Percentiles rank a stretch among this genome's conserved stretches.
These are phyloP conservation scores for Fusarium graminum DNA, from an alignment of 2,329 filamentous ascomycete genomes.

Conservation along the genomic window DNA sequence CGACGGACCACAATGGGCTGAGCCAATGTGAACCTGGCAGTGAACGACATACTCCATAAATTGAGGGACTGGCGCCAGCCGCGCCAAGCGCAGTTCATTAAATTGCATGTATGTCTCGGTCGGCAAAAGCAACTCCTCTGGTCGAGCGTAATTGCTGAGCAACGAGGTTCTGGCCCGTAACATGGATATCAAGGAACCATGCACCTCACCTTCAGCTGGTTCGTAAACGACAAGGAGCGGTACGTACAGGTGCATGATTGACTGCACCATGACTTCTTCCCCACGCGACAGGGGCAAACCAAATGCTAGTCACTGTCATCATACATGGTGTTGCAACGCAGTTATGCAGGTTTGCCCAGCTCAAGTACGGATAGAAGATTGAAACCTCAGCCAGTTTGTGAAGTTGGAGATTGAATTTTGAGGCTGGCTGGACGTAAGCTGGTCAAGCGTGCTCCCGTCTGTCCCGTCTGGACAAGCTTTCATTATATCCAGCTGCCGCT, in stretches of 20 bases:
- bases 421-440: neutral
- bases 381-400: neutral
- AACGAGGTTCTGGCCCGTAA: slow-evolving; percentile 4
- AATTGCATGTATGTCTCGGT: slow-evolving; percentile 17
- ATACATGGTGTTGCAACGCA: slow-evolving; percentile 21
- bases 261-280: slow-evolving; percentile 23
- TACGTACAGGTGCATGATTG: neutral
- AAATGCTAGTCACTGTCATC: slow-evolving; percentile 13
- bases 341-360: neutral
- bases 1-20: slow-evolving; percentile 8
- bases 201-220: slow-evolving; percentile 24
- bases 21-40: slow-evolving; percentile 14
- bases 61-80: slow-evolving; percentile 28
- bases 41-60: slow-evolving; percentile 3
- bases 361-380: neutral
- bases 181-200: slow-evolving; percentile 8
- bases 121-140: slow-evolving; percentile 10
- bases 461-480: slow-evolving; percentile 9
- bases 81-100: slow-evolving; percentile 31
- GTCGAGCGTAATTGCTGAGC: slow-evolving; percentile 20
- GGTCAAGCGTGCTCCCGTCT: neutral
- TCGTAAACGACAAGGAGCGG: neutral
- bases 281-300: slow-evolving; percentile 20
- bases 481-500: neutral
- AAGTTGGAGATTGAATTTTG: neutral